Percentiles rank a stretch among this genome's conserved stretches.
These are phyloP conservation scores for Metarhizium robertsii DNA, from an alignment of 2,329 filamentous ascomycete genomes.

Conservation along the genomic window DNA sequence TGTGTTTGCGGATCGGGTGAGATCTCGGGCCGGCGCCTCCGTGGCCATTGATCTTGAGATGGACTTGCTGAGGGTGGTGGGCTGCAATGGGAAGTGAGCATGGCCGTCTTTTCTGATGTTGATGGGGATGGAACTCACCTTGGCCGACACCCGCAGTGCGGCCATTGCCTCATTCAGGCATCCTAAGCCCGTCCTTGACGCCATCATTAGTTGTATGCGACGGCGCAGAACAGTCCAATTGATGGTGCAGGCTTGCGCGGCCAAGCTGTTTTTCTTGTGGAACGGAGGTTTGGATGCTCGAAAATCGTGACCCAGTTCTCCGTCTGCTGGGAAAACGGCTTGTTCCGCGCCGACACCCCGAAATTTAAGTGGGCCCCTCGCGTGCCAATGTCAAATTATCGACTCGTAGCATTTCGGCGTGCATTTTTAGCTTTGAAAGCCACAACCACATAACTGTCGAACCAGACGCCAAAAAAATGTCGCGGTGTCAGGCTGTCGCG, in stretches of 20 bases:
- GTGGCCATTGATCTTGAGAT: constrained; percentile 49
- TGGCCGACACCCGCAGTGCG: constrained; percentile 35
- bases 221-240: neutral
- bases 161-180: constrained; percentile 45
- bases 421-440: neutral
- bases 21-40: constrained; percentile 30
- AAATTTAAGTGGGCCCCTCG: constrained; percentile 19
- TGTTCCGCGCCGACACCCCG: constrained; percentile 15
- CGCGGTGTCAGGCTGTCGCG: constrained; percentile 48
- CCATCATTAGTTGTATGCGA: constrained; percentile 3
- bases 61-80: constrained; percentile 25
- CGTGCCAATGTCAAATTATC: neutral
- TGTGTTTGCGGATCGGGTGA: constrained; percentile 24
- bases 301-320: constrained; percentile 19
- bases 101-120: neutral
- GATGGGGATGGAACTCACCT: constrained; percentile 14
- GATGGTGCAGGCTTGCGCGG: neutral
- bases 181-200: constrained; percentile 31
- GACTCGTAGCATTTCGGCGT: neutral
- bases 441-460: constrained; percentile 1
- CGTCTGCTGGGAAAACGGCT: constrained; percentile 13
- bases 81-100: constrained; percentile 14
- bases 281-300: neutral
- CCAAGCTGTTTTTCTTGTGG: constrained; percentile 2
- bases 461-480: constrained; percentile 33